phyloP scores from a whole-genome alignment of 2,329 filamentous ascomycete species.

The Zelopaecilomyces penicillatus region DNA sequence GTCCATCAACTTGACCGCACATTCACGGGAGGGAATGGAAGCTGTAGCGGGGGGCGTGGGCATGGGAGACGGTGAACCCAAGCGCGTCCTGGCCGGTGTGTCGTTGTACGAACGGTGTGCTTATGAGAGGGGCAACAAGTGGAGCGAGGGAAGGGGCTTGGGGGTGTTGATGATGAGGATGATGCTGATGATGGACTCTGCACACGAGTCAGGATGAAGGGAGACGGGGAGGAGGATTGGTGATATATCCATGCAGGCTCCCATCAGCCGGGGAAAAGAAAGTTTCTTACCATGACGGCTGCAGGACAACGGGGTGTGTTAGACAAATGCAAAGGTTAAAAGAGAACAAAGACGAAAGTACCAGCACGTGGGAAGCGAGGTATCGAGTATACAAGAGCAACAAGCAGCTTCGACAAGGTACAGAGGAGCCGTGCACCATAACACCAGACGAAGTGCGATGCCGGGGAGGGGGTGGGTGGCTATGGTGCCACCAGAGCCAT shows the following conservation, averaged over 20 bases:
- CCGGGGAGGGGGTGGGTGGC: slow-evolving; percentile 24
- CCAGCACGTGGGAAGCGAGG: slow-evolving; percentile 26
- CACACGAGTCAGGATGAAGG: slow-evolving; percentile 14
- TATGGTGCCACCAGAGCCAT: slow-evolving; percentile 28
- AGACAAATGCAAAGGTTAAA: slow-evolving; percentile 24
- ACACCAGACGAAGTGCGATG: slow-evolving; percentile 20
- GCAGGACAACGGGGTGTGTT: slow-evolving; percentile 31
- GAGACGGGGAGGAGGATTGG: slow-evolving; percentile 24
- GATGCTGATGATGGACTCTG: slow-evolving; percentile 8
- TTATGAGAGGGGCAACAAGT: background rate
- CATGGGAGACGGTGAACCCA: background rate
- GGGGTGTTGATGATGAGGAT: background rate
- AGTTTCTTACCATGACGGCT: slow-evolving; percentile 42
- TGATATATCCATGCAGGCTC: slow-evolving; percentile 39
- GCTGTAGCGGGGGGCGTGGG: background rate
- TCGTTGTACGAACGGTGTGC: slow-evolving; percentile 1
- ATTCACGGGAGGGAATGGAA: background rate
- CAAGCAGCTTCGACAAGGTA: slow-evolving; percentile 21
- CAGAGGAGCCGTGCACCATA: slow-evolving; percentile 18
- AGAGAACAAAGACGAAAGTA: slow-evolving; percentile 27
- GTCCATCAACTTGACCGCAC: slow-evolving; percentile 32
- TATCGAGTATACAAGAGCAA: slow-evolving; percentile 27
- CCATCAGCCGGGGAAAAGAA: slow-evolving; percentile 28
- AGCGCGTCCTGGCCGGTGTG: background rate
- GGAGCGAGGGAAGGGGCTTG: background rate